These are phyloP conservation scores for Tagetes patula DNA, from an alignment of 129 eudicot genomes.

Conservation along the genomic window DNA sequence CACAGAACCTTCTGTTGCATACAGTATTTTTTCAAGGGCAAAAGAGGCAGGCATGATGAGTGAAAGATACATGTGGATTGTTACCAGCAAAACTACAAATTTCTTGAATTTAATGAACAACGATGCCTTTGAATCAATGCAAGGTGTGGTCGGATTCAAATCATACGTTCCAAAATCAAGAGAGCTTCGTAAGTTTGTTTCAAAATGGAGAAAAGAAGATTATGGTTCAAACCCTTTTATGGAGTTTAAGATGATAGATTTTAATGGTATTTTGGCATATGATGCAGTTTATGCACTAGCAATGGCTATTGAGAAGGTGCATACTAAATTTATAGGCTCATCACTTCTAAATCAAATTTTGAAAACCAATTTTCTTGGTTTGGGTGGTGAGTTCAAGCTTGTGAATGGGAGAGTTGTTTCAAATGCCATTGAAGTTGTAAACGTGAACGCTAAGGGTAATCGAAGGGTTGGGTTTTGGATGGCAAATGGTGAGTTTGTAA, in stretches of 20 bases:
- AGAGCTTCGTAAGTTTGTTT: too few relatives aligned
- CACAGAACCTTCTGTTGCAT: conserved; percentile 31
- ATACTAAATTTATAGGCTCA: not conserved
- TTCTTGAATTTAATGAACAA: conserved; percentile 18
- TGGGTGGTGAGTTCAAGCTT: conserved; percentile 47
- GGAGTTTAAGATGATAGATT: conserved; percentile 21
- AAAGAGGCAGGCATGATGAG: conserved; percentile 42
- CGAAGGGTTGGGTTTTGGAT: conserved; percentile 55
- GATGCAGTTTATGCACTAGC: conserved; percentile 55
- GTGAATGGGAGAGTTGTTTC: conserved; percentile 20
- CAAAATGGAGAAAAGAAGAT: not conserved
- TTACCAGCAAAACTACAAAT: conserved; percentile 31
- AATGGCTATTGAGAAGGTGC: conserved; percentile 32
- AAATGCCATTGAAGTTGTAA: conserved; percentile 32
- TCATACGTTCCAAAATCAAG: conserved; percentile 37
- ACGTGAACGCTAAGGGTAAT: conserved; percentile 42
- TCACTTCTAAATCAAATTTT: conserved; percentile 29
- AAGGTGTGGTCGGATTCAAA: conserved; percentile 48
- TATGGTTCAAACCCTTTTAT: not conserved
- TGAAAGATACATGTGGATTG: conserved; percentile 55
- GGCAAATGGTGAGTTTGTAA: conserved; percentile 18
- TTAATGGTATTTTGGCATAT: conserved; percentile 47
- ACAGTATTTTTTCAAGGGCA: conserved; percentile 30
- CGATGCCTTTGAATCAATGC: conserved; percentile 34
- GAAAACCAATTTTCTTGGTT: conserved; percentile 34